phyloP scores from a whole-genome alignment of 2,329 filamentous ascomycete species.

The Xylariaceae sp. region DNA sequence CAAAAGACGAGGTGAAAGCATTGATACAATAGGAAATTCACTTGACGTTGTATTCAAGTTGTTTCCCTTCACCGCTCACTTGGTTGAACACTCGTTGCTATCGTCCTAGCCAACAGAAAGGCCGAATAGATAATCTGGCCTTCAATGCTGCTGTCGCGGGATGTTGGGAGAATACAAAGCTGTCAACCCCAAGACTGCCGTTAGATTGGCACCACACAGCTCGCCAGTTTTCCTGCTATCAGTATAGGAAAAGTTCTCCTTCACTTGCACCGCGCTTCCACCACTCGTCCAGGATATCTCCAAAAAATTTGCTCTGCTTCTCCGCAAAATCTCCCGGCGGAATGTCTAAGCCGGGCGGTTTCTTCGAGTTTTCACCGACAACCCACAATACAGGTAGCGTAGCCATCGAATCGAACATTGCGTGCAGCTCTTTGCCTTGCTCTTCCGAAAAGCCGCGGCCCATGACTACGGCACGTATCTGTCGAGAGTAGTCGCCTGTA shows the following conservation, averaged over 20 bases:
- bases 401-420: neutral
- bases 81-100: too few species aligned
- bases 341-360: neutral
- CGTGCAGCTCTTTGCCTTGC: slow-evolving; percentile 10
- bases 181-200: too few species aligned
- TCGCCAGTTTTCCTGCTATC: neutral
- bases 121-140: too few species aligned
- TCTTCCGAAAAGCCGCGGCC: slow-evolving; percentile 15
- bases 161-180: too few species aligned
- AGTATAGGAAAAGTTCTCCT: slow-evolving; percentile 9
- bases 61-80: too few species aligned
- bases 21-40: too few species aligned
- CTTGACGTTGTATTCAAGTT: too few species aligned
- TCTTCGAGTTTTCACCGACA: slow-evolving; percentile 5
- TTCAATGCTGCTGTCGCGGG: too few species aligned
- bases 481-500: neutral
- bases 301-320: neutral
- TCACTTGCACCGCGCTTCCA: neutral
- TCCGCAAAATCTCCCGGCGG: slow-evolving; percentile 6
- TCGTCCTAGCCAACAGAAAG: too few species aligned
- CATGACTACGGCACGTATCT: slow-evolving; percentile 12
- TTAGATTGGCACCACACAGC: too few species aligned
- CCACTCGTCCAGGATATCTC: slow-evolving; percentile 5
- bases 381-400: slow-evolving; percentile 6
- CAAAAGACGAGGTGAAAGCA: too few species aligned